These are phyloP conservation scores for Mycena rosella DNA, from an alignment of 768 basidiomycete species.

Conservation along the genomic window DNA sequence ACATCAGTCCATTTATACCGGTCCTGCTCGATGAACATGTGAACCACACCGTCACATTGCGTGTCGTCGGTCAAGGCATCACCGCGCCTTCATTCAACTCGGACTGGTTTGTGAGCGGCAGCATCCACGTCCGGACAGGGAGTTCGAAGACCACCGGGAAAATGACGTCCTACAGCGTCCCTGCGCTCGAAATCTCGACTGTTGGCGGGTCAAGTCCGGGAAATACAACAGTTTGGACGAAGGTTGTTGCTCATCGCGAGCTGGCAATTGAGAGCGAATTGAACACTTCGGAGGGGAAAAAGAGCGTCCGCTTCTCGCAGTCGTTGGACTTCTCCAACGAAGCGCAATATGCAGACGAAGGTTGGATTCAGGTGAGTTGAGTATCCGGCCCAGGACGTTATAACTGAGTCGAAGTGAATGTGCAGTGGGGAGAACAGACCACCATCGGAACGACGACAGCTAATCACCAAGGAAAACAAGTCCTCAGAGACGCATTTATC, in stretches of 20 bases:
- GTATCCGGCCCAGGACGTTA: neutral
- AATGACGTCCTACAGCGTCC: conserved; percentile 61
- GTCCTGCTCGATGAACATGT: conserved; percentile 55
- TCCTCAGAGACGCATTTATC: conserved; percentile 63
- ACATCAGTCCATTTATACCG: conserved; percentile 73
- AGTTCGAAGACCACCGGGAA: conserved; percentile 65
- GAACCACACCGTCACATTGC: conserved; percentile 68
- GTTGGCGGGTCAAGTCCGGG: conserved; percentile 53
- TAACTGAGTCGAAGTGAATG: neutral
- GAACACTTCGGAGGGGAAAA: conserved; percentile 60
- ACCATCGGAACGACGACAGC: conserved; percentile 62
- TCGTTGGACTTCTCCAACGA: conserved; percentile 61
- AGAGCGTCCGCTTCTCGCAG: conserved; percentile 63
- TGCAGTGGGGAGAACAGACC: conserved; percentile 64
- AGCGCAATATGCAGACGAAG: conserved; percentile 62
- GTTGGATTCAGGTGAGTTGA: conserved; percentile 48
- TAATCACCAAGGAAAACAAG: conserved; percentile 59
- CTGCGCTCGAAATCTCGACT: conserved; percentile 55
- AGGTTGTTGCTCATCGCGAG: conserved; percentile 58
- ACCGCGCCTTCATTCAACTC: conserved; percentile 63
- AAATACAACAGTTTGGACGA: conserved; percentile 63
- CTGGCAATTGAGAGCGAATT: conserved; percentile 66
- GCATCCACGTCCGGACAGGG: conserved; percentile 64
- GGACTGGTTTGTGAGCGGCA: conserved; percentile 74
- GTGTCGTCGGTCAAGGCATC: conserved; percentile 67